Base-by-base conservation (phyloP, 1,284 basidiomycete genomes). In the Rhodotorula sp. region DNA sequence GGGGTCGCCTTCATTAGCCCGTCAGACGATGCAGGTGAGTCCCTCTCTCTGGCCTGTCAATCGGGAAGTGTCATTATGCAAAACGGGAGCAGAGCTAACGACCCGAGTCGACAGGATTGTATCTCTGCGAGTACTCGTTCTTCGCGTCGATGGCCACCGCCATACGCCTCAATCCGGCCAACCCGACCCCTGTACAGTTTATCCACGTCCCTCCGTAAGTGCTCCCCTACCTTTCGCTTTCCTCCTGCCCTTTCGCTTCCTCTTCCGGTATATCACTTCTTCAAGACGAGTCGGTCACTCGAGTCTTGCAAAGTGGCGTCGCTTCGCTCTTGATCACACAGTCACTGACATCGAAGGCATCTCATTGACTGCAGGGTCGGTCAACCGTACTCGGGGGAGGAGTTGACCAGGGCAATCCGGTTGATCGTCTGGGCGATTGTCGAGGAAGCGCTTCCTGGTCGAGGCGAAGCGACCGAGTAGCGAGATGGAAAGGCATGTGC, bases 391-490 rank as follows among this genome's bases (percentile, higher is more conserved):
- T 85, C 85, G 59, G 82, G 90, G 62, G 82, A 85, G 12, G 81
- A 84, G 50, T 52, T 80, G 19, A 84, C 81, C 58, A 86, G 84
- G 72, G 80, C 82, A 2, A 68, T 80, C 67, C 82, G 85, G 61
- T 90, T 93, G 77, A 85, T 81, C 15, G 49, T 66, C 0, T 58
- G 47, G 56, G 56, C 65, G 28, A 67, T 68, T 28, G 63, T 59
- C 18, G 57, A 65, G 34, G 69, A 48, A 38, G 23, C n/a, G 19
- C 50, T n/a, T 21, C 21, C 19, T 23, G 4, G 10, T 14, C 50
- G 50, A 2, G n/a, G 50, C 50, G 5, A 14, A 14, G 21, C 50
- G 21, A 23, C 3, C 50, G 21, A 14, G 50, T n/a, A 52, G 21
- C 23, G 21, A 4, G 1, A n/a, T 3, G 2, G 21, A n/a, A 12